Conservation (phyloP, 2,329 filamentous ascomycete species). For the Chrysoporthe deuterocubensis region DNA sequence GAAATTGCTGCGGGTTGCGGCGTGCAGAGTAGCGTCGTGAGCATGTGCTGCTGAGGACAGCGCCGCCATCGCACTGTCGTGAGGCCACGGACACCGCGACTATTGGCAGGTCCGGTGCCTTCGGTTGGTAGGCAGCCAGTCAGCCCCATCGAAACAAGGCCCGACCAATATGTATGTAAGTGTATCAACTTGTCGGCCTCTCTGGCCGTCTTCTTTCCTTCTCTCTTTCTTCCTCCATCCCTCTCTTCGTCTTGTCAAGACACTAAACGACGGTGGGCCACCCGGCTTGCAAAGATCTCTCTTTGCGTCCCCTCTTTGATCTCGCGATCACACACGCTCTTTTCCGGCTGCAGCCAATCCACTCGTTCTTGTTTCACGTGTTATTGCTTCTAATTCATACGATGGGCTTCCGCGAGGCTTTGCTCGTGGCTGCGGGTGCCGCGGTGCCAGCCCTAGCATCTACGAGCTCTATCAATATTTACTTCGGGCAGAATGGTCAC, state of each 20-base stretch:
- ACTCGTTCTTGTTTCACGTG: constrained; percentile 30
- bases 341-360: constrained; percentile 32
- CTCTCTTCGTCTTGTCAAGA: constrained; percentile 33
- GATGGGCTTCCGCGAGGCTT: constrained; percentile 29
- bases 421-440: constrained; percentile 25
- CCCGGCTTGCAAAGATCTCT: constrained; percentile 37
- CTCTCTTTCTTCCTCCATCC: constrained; percentile 19
- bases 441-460: constrained; percentile 31
- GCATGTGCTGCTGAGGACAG: neutral
- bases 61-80: neutral
- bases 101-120: neutral
- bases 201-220: constrained; percentile 14
- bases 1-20: constrained; percentile 3
- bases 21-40: neutral
- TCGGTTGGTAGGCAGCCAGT: neutral
- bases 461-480: constrained; percentile 26
- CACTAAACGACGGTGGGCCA: constrained; percentile 34
- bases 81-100: constrained; percentile 5
- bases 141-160: neutral
- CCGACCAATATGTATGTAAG: constrained; percentile 17
- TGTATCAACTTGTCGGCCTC: neutral
- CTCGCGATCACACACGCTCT: constrained; percentile 32
- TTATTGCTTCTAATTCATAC: constrained; percentile 27
- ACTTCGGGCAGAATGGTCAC: constrained; percentile 37
- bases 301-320: constrained; percentile 42